Conservation (phyloP, 768 basidiomycete species). For the Phanerochaete sordida region DNA sequence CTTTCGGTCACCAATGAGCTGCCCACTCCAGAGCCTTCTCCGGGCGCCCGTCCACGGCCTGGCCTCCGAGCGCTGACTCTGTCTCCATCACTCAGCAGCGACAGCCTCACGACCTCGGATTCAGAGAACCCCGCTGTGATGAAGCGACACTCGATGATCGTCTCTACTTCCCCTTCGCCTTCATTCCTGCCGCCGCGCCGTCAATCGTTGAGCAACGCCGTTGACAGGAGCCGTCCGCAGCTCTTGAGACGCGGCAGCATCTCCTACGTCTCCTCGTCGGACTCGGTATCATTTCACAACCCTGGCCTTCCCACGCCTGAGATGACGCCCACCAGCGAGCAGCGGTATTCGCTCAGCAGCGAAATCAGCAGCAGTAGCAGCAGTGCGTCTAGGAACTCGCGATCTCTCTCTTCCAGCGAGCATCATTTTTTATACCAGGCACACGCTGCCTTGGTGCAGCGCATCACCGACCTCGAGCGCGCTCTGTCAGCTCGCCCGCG, state of each 20-base stretch:
- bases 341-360: constrained; percentile 34
- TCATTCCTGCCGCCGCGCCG: constrained; percentile 25
- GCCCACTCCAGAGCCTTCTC: constrained; percentile 47
- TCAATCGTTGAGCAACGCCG: constrained; percentile 34
- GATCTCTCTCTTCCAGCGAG: constrained; percentile 63
- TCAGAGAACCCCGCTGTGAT: constrained; percentile 16
- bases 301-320: constrained; percentile 69
- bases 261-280: constrained; percentile 58
- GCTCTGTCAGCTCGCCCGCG: constrained; percentile 48
- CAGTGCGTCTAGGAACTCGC: constrained; percentile 17
- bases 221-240: constrained; percentile 12
- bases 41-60: constrained; percentile 45
- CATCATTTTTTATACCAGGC: constrained; percentile 86
- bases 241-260: constrained; percentile 62
- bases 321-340: constrained; percentile 61
- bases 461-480: constrained; percentile 79
- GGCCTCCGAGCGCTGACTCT: constrained; percentile 55
- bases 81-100: constrained; percentile 22
- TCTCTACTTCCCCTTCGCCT: constrained; percentile 28
- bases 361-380: constrained; percentile 27
- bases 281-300: constrained; percentile 30
- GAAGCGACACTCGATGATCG: constrained; percentile 32
- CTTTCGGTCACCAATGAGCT: constrained; percentile 10
- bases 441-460: constrained; percentile 76
- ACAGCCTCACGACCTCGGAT: constrained; percentile 8